phyloP scores from a whole-genome alignment of 2,329 filamentous ascomycete species.

The Alternaria sp. region DNA sequence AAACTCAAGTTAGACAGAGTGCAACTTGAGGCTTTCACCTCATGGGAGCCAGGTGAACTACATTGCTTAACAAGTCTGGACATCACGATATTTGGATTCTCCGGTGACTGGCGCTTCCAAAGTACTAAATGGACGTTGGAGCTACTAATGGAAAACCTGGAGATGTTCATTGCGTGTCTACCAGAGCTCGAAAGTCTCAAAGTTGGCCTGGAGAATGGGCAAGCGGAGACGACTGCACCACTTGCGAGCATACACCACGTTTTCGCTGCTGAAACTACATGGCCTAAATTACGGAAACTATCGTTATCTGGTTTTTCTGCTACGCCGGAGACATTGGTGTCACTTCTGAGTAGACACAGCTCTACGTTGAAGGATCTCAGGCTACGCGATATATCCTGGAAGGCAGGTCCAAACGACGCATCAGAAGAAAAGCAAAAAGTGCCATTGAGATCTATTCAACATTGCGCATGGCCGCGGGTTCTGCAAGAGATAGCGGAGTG shows the following conservation, averaged over 20 bases:
- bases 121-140: not conserved
- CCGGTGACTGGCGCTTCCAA: not conserved
- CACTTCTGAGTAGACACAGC: conserved; percentile 9
- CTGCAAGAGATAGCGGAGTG: not conserved
- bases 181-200: conserved; percentile 8
- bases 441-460: not conserved
- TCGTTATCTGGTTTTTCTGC: conserved; percentile 11
- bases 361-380: conserved; percentile 16
- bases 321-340: not conserved
- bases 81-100: not conserved
- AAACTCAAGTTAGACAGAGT: conserved; percentile 6
- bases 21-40: not conserved
- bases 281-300: conserved; percentile 12
- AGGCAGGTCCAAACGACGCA: not conserved
- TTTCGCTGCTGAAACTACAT: not conserved
- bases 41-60: not conserved
- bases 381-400: conserved; percentile 3
- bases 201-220: not conserved
- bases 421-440: not conserved
- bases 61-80: conserved; percentile 1
- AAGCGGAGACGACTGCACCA: accelerated
- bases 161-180: not conserved
- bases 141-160: not conserved
- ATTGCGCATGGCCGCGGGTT: not conserved
- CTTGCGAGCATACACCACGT: not conserved